These are phyloP conservation scores for Diplotaxis tenuifolia DNA, from an alignment of 345 rosid species.

Conservation along the genomic window DNA sequence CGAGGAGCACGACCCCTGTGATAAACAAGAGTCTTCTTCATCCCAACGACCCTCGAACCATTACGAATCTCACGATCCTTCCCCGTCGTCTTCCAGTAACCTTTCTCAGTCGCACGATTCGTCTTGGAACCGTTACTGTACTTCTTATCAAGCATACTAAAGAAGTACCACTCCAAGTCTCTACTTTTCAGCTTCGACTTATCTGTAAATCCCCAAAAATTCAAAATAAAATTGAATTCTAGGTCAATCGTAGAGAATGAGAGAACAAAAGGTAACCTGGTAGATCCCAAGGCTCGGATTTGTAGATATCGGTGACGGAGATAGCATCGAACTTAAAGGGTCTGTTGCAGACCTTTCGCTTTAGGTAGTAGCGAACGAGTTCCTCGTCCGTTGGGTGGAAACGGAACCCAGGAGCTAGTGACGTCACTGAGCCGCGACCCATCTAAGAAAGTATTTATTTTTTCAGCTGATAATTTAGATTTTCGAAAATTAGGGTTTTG, in stretches of 20 bases:
- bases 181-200: slow-evolving; percentile 82
- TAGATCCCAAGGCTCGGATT: slow-evolving; percentile 95
- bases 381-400: slow-evolving; percentile 98
- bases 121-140: slow-evolving; percentile 84
- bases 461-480: slow-evolving; percentile 5
- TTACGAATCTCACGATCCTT: slow-evolving; percentile 68
- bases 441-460: slow-evolving; percentile 31
- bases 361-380: slow-evolving; percentile 78
- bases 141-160: slow-evolving; percentile 78
- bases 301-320: slow-evolving; percentile 77
- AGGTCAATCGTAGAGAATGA: background rate
- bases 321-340: slow-evolving; percentile 74
- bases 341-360: slow-evolving; percentile 67
- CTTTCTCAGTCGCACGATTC: slow-evolving; percentile 91
- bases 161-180: slow-evolving; percentile 97
- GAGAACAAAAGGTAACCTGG: slow-evolving; percentile 49
- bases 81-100: slow-evolving; percentile 98
- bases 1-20: slow-evolving; percentile 88
- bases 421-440: slow-evolving; percentile 57
- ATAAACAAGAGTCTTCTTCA: slow-evolving; percentile 98
- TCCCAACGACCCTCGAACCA: slow-evolving; percentile 56
- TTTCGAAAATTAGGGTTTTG: slow-evolving; percentile 30
- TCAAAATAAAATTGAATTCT: background rate
- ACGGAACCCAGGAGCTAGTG: slow-evolving; percentile 93
- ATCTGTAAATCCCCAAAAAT: slow-evolving; percentile 33